phyloP scores from a whole-genome alignment of 2,329 filamentous ascomycete genomes.

The Ophiocordyceps sinensis region DNA sequence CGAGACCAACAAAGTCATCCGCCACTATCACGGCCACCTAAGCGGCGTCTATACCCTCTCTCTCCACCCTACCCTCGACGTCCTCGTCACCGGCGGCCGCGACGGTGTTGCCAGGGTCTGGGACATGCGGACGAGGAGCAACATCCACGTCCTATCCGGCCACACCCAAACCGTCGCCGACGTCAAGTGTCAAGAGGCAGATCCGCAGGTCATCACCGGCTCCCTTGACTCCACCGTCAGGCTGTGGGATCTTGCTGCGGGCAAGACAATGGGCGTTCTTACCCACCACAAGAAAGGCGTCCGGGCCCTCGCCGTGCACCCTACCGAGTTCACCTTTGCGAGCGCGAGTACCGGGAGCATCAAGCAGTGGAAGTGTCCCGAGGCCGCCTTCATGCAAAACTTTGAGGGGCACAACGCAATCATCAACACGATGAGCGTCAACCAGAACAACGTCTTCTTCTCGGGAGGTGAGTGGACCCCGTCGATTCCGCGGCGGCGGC shows the following conservation, averaged over 20 bases:
- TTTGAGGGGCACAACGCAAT: conserved; percentile 94
- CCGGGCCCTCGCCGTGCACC: conserved; percentile 68
- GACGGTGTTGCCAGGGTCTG: conserved; percentile 92
- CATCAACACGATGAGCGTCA: conserved; percentile 86
- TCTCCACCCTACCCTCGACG: conserved; percentile 88
- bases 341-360: conserved; percentile 84
- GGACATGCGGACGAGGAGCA: conserved; percentile 96
- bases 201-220: conserved; percentile 88
- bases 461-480: conserved; percentile 46
- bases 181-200: conserved; percentile 85
- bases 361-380: conserved; percentile 98
- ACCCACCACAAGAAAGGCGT: conserved; percentile 99
- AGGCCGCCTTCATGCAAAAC: conserved; percentile 98
- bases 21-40: conserved; percentile 93
- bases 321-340: conserved; percentile 91
- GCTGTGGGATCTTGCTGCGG: conserved; percentile 89
- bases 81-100: conserved; percentile 85
- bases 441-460: conserved; percentile 90
- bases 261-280: conserved; percentile 88
- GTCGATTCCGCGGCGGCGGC: neutral
- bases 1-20: conserved; percentile 98
- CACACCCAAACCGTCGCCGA: conserved; percentile 86
- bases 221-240: conserved; percentile 85
- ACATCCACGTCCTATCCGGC: conserved; percentile 83
- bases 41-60: conserved; percentile 89